phyloP scores from a whole-genome alignment of 1,284 basidiomycete species.

The Tetrapyrgos nigripes region DNA sequence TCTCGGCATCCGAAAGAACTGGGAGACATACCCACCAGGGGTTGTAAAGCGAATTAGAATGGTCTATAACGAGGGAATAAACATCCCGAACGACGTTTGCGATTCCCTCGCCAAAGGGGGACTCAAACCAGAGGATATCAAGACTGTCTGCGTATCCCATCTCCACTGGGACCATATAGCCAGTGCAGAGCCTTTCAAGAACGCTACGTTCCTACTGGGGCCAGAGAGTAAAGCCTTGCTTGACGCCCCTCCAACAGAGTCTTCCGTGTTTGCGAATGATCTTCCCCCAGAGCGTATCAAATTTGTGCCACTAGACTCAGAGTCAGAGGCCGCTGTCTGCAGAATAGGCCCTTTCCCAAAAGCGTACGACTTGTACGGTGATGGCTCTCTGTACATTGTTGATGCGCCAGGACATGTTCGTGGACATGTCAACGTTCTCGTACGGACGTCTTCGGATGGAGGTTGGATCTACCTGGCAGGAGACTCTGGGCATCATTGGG shows the following conservation, averaged over 20 bases:
- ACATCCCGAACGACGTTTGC: constrained; percentile 48
- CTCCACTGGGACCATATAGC: constrained; percentile 54
- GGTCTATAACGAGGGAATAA: constrained; percentile 29
- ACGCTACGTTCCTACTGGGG: constrained; percentile 55
- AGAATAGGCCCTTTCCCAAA: constrained; percentile 57
- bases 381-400: constrained; percentile 63
- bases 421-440: constrained; percentile 60
- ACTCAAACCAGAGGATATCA: constrained; percentile 44
- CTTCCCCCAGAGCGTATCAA: constrained; percentile 50
- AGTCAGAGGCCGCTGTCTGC: too few relatives aligned
- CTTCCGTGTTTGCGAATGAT: constrained; percentile 37
- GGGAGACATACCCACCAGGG: constrained; percentile 46
- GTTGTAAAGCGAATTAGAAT: constrained; percentile 34
- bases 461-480: constrained; percentile 64
- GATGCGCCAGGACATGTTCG: constrained; percentile 61
- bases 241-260: constrained; percentile 46
- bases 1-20: constrained; percentile 56
- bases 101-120: constrained; percentile 58
- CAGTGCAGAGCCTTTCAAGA: constrained; percentile 49
- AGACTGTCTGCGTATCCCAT: constrained; percentile 57
- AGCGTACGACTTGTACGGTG: constrained; percentile 59
- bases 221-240: constrained; percentile 41
- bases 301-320: constrained; percentile 39
- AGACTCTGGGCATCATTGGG: constrained; percentile 62
- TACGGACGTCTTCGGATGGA: constrained; percentile 59